These are phyloP conservation scores for Passalora sequoiae DNA, from an alignment of 2,329 filamentous ascomycete genomes.

Conservation along the genomic window DNA sequence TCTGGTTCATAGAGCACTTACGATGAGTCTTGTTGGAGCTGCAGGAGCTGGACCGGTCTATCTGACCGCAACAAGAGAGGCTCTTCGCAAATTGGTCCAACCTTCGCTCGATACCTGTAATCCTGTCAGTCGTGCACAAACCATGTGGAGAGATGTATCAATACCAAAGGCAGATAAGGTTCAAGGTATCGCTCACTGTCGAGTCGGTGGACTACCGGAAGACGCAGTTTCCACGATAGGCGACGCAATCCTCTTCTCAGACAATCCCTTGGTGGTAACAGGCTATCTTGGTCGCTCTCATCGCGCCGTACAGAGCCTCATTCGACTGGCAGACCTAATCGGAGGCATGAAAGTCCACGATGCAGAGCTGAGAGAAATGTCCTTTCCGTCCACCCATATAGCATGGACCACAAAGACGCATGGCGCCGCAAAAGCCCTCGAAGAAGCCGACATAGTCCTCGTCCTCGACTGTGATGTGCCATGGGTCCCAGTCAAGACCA, in stretches of 20 bases:
- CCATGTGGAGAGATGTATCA: no score
- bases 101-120: no score
- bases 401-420: slow-evolving; percentile 56
- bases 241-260: slow-evolving; percentile 55
- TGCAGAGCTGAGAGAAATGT: slow-evolving; percentile 70
- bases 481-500: slow-evolving; percentile 71
- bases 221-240: slow-evolving; percentile 54
- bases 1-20: slow-evolving; percentile 72
- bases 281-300: slow-evolving; percentile 65
- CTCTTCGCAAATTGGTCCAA: no score
- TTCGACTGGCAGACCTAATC: slow-evolving; percentile 59
- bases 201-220: slow-evolving; percentile 51
- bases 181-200: no score
- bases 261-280: slow-evolving; percentile 61
- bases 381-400: slow-evolving; percentile 62
- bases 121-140: no score
- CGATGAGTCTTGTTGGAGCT: slow-evolving; percentile 68
- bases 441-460: slow-evolving; percentile 70
- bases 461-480: slow-evolving; percentile 83
- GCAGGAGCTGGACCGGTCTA: slow-evolving; percentile 76
- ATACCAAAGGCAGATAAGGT: no score
- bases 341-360: slow-evolving; percentile 64
- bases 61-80: slow-evolving; percentile 66
- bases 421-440: slow-evolving; percentile 63
- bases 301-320: slow-evolving; percentile 52